Evolutionary conservation across 352 stramenopile species (phyloP), one percentile per base, ranked within the genome.

Genomic region (Pelagophyceae sp.): DNA sequence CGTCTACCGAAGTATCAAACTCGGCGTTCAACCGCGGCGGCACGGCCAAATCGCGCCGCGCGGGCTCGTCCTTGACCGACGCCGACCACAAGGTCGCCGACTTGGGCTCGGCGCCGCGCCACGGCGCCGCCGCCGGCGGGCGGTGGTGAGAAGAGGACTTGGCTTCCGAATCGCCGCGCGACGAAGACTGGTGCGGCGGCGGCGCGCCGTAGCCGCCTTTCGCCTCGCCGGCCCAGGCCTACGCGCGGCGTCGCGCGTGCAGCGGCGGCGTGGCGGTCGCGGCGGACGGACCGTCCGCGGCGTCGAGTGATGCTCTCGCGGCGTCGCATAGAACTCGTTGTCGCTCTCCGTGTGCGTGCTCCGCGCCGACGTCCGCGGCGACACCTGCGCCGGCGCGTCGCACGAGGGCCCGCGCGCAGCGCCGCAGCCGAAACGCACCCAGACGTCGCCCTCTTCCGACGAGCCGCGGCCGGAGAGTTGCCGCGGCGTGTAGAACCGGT

Each of bases 1-100:
- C 87, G 50, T 82, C 69, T 6, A 82, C 79, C 35, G 20, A 31
- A 20, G 31, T 32, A 23, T 65, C 45, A 6, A 25, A 65, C 32
- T 76, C 33, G 3, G 45, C 1, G 3, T 76, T 54, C 11, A 11
- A 23, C 11, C 11, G 11, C 45, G 45, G n/a, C n/a, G n/a, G n/a
- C n/a, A n/a, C n/a, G n/a, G n/a, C n/a, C n/a, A n/a, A n/a, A n/a
- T n/a, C 45, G 45, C 11, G 45, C 35, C 31, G 5, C 29, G 2
- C 23, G 67, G 38, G 35, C 17, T 54, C 67, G 67, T 17, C 33
- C 20, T 31, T 2, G 33, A 37, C 35, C 15, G 17, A 1, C 15
- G 58, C 58, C 58, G 15, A 33, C 5, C 58, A 25, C 50, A 60
- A 15, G 50, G 25, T 15, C 17, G 17, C 50, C 17, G 15, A 15